These are phyloP conservation scores for Maudiozyma saulgeensis DNA, from an alignment of 805 yeast genomes.

Conservation along the genomic window DNA sequence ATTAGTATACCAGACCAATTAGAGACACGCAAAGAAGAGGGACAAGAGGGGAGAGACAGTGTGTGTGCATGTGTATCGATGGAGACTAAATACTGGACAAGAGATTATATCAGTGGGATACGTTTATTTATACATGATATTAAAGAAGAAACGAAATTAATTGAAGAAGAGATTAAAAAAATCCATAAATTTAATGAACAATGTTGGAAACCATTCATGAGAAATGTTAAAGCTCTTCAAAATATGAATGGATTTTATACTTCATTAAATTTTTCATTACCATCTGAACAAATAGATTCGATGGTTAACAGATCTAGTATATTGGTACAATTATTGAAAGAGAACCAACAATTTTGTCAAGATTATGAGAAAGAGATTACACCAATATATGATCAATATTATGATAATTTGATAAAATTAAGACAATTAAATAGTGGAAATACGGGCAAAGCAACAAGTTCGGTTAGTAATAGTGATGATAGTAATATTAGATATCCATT, in stretches of 20 bases:
- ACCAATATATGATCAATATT: constrained; percentile 5
- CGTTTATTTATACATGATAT: constrained; percentile 12
- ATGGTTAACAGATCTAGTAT: too few relatives aligned
- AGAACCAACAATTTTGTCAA: constrained; percentile 4
- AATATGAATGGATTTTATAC: too few relatives aligned
- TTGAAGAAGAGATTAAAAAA: constrained; percentile 9
- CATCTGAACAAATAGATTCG: too few relatives aligned
- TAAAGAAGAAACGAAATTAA: constrained; percentile 13
- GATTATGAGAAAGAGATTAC: constrained; percentile 7
- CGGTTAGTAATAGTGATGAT: too few relatives aligned
- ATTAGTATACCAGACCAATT: too few relatives aligned
- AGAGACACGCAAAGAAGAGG: too few relatives aligned
- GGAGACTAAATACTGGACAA: constrained; percentile 21
- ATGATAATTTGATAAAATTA: constrained; percentile 4
- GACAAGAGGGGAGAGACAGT: background rate
- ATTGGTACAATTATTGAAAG: constrained; percentile 3
- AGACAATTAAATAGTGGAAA: background rate
- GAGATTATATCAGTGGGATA: constrained; percentile 27
- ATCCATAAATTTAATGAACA: constrained; percentile 13
- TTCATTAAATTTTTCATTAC: too few relatives aligned
- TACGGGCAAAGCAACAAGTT: too few relatives aligned
- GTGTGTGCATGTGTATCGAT: background rate
- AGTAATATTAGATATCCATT: background rate
- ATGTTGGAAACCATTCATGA: constrained; percentile 11
- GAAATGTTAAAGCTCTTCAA: background rate